These are phyloP conservation scores for Dictyostelium purpureum DNA, from an alignment of 78 protist genomes.

Conservation along the genomic window DNA sequence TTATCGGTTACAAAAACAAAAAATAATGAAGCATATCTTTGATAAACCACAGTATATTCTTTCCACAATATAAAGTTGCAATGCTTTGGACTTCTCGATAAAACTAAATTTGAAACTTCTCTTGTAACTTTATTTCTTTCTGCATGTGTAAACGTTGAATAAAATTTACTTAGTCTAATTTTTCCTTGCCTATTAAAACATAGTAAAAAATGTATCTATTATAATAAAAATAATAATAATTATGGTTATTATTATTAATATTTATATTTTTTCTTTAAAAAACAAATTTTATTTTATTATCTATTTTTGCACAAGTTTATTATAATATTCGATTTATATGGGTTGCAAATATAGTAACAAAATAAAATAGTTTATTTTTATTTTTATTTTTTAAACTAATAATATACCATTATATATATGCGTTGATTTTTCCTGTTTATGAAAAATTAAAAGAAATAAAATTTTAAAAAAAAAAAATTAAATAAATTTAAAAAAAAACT, in stretches of 20 bases:
- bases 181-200: conserved; percentile 70
- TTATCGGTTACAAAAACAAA: conserved; percentile 87
- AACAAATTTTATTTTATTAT: too few relatives aligned
- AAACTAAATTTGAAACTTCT: conserved; percentile 80
- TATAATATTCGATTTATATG: too few relatives aligned
- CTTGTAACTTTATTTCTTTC: conserved; percentile 80
- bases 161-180: conserved; percentile 35
- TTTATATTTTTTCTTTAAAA: not conserved
- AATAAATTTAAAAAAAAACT: too few relatives aligned
- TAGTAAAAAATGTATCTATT: conserved; percentile 41
- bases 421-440: not conserved
- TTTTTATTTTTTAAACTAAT: not conserved
- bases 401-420: not conserved
- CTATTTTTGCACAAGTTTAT: too few relatives aligned
- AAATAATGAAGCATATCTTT: conserved; percentile 91
- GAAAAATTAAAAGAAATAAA: not conserved
- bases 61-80: conserved; percentile 93
- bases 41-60: conserved; percentile 89
- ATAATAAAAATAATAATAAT: not conserved
- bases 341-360: not conserved
- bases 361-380: not conserved
- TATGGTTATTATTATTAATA: not conserved
- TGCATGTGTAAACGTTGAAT: conserved; percentile 43
- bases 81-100: conserved; percentile 87
- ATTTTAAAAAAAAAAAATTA: not conserved